Evolutionary conservation across 2,329 filamentous ascomycete genomes (phyloP), one percentile per base, ranked within the genome.

Genomic region (Fusarium staphyleae): DNA sequence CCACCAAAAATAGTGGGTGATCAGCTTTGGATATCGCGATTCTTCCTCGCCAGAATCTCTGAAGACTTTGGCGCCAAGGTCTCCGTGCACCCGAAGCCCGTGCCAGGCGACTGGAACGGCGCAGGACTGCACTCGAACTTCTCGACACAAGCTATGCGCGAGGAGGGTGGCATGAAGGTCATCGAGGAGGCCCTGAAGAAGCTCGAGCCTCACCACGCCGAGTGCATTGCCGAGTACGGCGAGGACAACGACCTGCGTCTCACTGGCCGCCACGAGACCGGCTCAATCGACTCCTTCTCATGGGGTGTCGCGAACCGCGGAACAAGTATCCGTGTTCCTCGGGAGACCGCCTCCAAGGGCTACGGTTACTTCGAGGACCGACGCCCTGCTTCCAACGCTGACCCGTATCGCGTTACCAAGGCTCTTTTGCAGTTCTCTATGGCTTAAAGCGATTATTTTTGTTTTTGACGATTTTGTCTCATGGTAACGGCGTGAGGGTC

Each of bases 51-150:
- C 83, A 90, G 93, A 65, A 90, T 98, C 56, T 90, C 93, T 47
- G 95, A 99, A 77, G 93, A 98, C 72, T 97, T 97, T 71, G 95
- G 93, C 70, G 93, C 89, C 77, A 93, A 93, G 85, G 93, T 98
- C 63, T 96, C 93, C 32, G 88, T 97, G 75, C 86, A 93, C 72
- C 95, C 95, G 74, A 99, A 99, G 87, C 93, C 93, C 65, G 93
- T 98, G 65, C 86, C 87, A 53, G 93, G 93, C 71, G 89, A 72
- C 9, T 98, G 95, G 93, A 98, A 98, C 82, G 95, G 93, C 71
- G 91, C 91, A 55, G 91, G 91, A 77, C 87, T 96, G 43, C 92
- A 96, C 85, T 88, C 82, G 82, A 96, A 98, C 86, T 95, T 97
- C 75, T 96, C 91, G 39, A 93, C 90, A 69, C 85, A 88, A 75